Evolutionary conservation across 2,329 filamentous ascomycete species (phyloP).

Genomic region (Didymosphaeria variabile): DNA sequence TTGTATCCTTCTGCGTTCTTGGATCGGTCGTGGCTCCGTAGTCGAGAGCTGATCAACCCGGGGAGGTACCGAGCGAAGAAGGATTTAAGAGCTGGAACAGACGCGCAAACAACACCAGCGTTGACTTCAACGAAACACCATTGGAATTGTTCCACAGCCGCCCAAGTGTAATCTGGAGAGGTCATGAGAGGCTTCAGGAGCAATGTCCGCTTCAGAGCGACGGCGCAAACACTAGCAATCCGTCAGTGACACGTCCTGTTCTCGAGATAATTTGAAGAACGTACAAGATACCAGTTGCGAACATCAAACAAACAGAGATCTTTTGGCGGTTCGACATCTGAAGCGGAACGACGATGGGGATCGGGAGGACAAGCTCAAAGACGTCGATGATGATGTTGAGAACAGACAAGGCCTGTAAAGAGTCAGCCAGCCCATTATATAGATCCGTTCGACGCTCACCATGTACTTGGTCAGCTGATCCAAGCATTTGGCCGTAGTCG

Average conservation of each 20-base stretch:
- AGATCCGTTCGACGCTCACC: neutral
- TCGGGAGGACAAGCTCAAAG: slow-evolving; percentile 8
- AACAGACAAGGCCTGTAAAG: slow-evolving; percentile 15
- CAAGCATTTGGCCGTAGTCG: slow-evolving; percentile 12
- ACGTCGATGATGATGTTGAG: slow-evolving; percentile 23
- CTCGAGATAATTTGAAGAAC: neutral
- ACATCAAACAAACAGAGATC: slow-evolving; percentile 9
- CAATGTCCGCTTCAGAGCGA: slow-evolving; percentile 16
- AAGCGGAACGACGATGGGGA: slow-evolving; percentile 8
- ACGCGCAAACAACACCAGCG: slow-evolving; percentile 18
- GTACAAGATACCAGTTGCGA: slow-evolving; percentile 16
- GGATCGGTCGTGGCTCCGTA: slow-evolving; percentile 7
- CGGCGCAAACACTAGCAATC: slow-evolving; percentile 14
- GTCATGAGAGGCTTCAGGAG: slow-evolving; percentile 16
- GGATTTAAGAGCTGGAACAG: slow-evolving; percentile 15
- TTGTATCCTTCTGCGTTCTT: slow-evolving; percentile 2
- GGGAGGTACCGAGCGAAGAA: slow-evolving; percentile 18
- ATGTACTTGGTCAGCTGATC: slow-evolving; percentile 20
- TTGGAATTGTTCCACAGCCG: slow-evolving; percentile 22
- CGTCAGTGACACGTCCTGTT: neutral
- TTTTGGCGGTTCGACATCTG: slow-evolving; percentile 16
- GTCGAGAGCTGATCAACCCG: slow-evolving; percentile 10
- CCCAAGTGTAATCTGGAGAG: slow-evolving; percentile 21
- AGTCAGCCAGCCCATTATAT: neutral
- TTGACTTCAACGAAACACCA: slow-evolving; percentile 26